Evolutionary conservation across 2,329 filamentous ascomycete species (phyloP).

Genomic region (Arthrobotrys conoides): DNA sequence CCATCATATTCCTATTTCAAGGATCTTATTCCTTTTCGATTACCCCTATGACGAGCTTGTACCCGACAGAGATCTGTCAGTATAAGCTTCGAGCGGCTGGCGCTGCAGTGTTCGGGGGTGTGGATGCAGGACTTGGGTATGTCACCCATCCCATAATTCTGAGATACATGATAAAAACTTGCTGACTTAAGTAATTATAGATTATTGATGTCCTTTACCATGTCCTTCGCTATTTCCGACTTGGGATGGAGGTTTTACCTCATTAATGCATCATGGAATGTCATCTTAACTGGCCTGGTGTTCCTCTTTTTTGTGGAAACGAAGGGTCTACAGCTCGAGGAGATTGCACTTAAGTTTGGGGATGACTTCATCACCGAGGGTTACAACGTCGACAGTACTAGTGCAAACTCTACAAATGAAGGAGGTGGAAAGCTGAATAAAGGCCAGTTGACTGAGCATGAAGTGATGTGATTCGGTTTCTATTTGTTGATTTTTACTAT

Average conservation of each 20-base stretch:
- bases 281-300: conserved; percentile 63
- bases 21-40: conserved; percentile 66
- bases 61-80: conserved; percentile 66
- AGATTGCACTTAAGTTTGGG: conserved; percentile 65
- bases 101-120: conserved; percentile 65
- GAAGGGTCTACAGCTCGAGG: conserved; percentile 65
- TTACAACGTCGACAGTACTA: too few species aligned
- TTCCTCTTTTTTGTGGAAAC: conserved; percentile 65
- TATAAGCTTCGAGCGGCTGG: conserved; percentile 66
- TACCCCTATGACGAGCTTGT: conserved; percentile 66
- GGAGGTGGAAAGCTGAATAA: not conserved
- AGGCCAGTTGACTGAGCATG: not conserved
- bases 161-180: not conserved
- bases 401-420: not conserved
- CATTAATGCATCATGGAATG: conserved; percentile 65
- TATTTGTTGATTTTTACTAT: too few species aligned
- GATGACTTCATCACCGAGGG: conserved; percentile 56
- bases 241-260: conserved; percentile 66
- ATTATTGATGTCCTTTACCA: conserved; percentile 64
- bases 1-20: conserved; percentile 66
- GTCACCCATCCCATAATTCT: not conserved
- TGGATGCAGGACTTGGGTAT: conserved; percentile 65
- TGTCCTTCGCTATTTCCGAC: conserved; percentile 65
- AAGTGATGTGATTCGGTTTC: not conserved
- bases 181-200: conserved; percentile 45